Conservation (phyloP, 768 basidiomycete species). For the Panaeolus papilionaceus region DNA sequence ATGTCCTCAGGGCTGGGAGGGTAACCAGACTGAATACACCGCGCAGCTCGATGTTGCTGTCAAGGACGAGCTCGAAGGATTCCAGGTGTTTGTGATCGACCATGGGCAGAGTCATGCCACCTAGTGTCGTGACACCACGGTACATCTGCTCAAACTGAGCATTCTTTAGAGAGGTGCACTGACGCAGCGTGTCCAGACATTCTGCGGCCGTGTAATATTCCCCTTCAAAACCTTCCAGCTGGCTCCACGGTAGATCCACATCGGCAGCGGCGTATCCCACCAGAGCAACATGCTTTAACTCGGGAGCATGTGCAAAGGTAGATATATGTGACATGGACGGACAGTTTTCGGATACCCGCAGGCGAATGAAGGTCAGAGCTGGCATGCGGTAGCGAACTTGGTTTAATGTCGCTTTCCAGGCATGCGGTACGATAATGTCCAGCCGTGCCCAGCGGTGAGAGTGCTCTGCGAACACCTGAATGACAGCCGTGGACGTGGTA, state of each 20-base stretch:
- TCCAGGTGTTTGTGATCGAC: conserved; percentile 25
- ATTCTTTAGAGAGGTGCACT: conserved; percentile 21
- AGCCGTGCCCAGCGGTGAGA: conserved; percentile 29
- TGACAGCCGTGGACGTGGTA: conserved; percentile 25
- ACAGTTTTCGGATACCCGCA: conserved; percentile 27
- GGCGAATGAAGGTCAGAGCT: conserved; percentile 24
- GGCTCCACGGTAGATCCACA: conserved; percentile 27
- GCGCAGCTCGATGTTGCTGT: conserved; percentile 21
- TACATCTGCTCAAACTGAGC: conserved; percentile 28
- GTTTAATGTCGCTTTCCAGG: conserved; percentile 24
- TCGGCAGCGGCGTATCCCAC: conserved; percentile 27
- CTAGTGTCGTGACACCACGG: conserved; percentile 16
- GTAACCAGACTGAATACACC: conserved; percentile 24
- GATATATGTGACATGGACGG: conserved; percentile 24
- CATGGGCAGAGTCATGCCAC: background rate
- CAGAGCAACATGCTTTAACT: conserved; percentile 26
- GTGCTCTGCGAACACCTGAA: conserved; percentile 23
- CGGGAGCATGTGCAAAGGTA: conserved; percentile 25
- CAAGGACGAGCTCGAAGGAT: conserved; percentile 28
- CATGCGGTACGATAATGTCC: conserved; percentile 29
- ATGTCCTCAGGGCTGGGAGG: conserved; percentile 25
- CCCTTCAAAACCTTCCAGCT: conserved; percentile 25
- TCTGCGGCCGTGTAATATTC: conserved; percentile 28
- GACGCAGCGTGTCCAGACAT: conserved; percentile 28
- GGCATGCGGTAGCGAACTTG: conserved; percentile 24